A percentile compares a stretch with the other conserved stretches of the same genome.
These are phyloP conservation scores for Triangularia setosa DNA, from an alignment of 2,329 filamentous ascomycete species.

Conservation along the genomic window DNA sequence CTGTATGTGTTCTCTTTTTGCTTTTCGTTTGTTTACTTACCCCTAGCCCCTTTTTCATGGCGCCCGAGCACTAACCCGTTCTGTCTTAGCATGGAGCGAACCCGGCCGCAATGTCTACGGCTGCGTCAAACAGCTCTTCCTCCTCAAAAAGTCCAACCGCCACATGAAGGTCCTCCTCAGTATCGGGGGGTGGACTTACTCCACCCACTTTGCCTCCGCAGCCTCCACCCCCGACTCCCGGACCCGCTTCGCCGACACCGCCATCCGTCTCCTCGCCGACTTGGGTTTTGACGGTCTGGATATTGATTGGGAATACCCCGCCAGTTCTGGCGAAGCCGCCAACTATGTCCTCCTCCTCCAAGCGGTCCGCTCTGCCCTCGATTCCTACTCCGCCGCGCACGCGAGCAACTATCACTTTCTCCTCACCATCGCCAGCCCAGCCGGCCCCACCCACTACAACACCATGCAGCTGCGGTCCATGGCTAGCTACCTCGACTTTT, in stretches of 20 bases:
- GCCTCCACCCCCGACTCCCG: slow-evolving; percentile 61
- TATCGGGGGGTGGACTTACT: slow-evolving; percentile 85
- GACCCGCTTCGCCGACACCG: slow-evolving; percentile 62
- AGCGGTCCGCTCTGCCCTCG: slow-evolving; percentile 44
- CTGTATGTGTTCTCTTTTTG: slow-evolving; percentile 38
- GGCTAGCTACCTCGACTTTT: slow-evolving; percentile 46
- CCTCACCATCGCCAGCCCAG: slow-evolving; percentile 51
- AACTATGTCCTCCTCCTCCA: slow-evolving; percentile 46
- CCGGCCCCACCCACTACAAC: slow-evolving; percentile 45
- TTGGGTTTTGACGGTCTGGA: slow-evolving; percentile 58
- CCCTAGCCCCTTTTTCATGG: neutral
- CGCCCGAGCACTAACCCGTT: neutral
- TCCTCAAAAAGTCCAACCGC: slow-evolving; percentile 73
- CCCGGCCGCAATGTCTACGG: slow-evolving; percentile 72
- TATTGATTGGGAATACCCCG: slow-evolving; percentile 41
- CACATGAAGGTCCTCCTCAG: slow-evolving; percentile 74
- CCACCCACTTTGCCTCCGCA: slow-evolving; percentile 66
- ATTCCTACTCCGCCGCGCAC: slow-evolving; percentile 43
- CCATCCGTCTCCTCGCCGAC: slow-evolving; percentile 68
- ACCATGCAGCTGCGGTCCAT: slow-evolving; percentile 45
- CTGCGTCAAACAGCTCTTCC: slow-evolving; percentile 72
- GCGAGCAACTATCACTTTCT: slow-evolving; percentile 48
- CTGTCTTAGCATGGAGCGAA: slow-evolving; percentile 52
- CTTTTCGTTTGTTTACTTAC: neutral
- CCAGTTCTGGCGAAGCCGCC: slow-evolving; percentile 36